Conservation (phyloP, 1,284 basidiomycete species). For the Ganoderma meredithae region DNA sequence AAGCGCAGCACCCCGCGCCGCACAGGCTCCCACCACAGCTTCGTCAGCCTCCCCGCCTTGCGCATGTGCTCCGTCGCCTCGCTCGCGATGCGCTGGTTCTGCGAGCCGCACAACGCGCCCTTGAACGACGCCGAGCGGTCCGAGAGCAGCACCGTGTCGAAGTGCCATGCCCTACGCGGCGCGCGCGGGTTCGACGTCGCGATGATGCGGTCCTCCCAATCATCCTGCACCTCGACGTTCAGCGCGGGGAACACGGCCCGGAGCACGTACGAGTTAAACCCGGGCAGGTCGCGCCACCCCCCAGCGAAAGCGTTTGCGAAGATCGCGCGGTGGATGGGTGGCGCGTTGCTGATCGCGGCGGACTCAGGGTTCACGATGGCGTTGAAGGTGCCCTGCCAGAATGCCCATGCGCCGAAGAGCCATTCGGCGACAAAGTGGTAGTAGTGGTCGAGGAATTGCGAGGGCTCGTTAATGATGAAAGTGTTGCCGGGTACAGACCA, state of each 20-base stretch:
- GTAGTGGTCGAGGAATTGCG: conserved; percentile 80
- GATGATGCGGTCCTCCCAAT: conserved; percentile 71
- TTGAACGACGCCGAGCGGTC: conserved; percentile 81
- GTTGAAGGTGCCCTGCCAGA: conserved; percentile 66
- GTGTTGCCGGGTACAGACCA: conserved; percentile 77
- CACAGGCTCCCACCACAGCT: conserved; percentile 77
- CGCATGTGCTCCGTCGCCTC: conserved; percentile 65
- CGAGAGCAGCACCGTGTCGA: conserved; percentile 68
- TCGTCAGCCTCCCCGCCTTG: conserved; percentile 42
- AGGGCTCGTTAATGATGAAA: conserved; percentile 72
- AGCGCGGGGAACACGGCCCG: conserved; percentile 80
- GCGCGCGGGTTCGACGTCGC: conserved; percentile 49
- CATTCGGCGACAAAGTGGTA: conserved; percentile 87
- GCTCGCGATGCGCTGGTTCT: conserved; percentile 73
- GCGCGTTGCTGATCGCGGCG: conserved; percentile 38
- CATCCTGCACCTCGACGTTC: conserved; percentile 68
- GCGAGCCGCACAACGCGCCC: conserved; percentile 63
- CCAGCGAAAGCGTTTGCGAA: conserved; percentile 64
- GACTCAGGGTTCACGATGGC: conserved; percentile 34
- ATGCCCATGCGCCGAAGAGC: conserved; percentile 74
- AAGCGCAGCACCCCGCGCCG: conserved; percentile 68
- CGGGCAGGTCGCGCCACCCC: conserved; percentile 79
- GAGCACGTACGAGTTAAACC: conserved; percentile 77
- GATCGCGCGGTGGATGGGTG: conserved; percentile 71
- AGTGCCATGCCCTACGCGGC: conserved; percentile 57